phyloP scores from a whole-genome alignment of 2,329 filamentous ascomycete species.

The Pseudogymnoascus sp. region DNA sequence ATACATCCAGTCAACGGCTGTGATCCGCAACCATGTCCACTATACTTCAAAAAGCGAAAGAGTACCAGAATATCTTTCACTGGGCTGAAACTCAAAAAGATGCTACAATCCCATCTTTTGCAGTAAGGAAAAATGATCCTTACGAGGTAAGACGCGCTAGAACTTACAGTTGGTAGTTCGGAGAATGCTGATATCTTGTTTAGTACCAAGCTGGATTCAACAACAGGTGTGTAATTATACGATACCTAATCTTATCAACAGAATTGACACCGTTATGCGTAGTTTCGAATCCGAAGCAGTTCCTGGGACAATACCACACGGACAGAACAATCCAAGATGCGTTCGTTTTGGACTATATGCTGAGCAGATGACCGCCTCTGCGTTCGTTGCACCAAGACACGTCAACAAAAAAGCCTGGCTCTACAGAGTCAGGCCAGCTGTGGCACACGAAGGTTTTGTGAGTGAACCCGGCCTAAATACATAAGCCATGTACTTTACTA shows the following conservation, averaged over 20 bases:
- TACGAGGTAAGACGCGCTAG: constrained; percentile 35
- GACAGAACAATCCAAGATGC: constrained; percentile 32
- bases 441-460: constrained; percentile 29
- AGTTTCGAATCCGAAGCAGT: constrained; percentile 34
- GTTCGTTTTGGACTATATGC: constrained; percentile 35
- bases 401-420: constrained; percentile 33
- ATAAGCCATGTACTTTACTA: neutral
- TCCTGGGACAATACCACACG: constrained; percentile 31
- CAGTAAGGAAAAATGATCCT: constrained; percentile 43
- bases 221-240: constrained; percentile 32
- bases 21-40: too few relatives aligned
- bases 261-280: neutral
- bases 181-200: neutral
- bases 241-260: too few relatives aligned
- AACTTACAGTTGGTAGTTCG: constrained; percentile 8
- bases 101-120: constrained; percentile 45
- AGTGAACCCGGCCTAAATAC: neutral
- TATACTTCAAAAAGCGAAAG: constrained; percentile 15
- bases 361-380: constrained; percentile 37
- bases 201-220: constrained; percentile 49
- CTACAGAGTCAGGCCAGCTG: constrained; percentile 36
- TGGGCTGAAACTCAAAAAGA: constrained; percentile 55
- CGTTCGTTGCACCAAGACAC: constrained; percentile 34
- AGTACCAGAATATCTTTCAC: constrained; percentile 44
- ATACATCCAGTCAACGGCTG: too few relatives aligned